Evolutionary conservation across 1,139 yeast genomes (phyloP), one percentile per base, ranked within the genome.

Genomic region (Yamadazyma epiphylla): DNA sequence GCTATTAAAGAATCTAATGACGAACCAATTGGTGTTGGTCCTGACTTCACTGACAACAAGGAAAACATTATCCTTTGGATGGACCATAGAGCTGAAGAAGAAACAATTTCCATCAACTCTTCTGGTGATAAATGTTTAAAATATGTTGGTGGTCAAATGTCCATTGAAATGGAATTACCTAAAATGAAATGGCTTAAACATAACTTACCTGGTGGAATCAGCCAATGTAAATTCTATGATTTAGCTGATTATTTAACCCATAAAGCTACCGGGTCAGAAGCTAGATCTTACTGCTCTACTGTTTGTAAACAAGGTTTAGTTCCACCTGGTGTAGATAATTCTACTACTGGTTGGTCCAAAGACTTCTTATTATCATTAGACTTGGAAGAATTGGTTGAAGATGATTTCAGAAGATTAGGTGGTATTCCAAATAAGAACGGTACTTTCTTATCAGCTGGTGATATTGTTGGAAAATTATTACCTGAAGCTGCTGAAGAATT

Each of bases 101-200:
- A 89, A 55, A 88, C 96, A 13, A 64, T 76, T 39, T 72, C 66
- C 32, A 88, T 91, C 56, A 89, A 89, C 56, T 77, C 81, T 27
- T 82, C 95, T 1, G 74, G 74, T 24, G 94, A 87, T 53, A 77
- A 75, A 48, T 74, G 85, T 39, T 71, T 91, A 49, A 82, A 85
- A 55, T 91, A 87, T 53, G 98, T 91, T 10, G 98, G 98, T 31
- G 98, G 98, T 13, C 84, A 81, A 48, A 89, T 91, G 96, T 87
- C 96, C 28, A 81, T 91, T 50, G 98, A 91, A 60, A 89, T 89
- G 97, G 97, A 91, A 54, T 71, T 91, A 45, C 98, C 98, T 39
- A 91, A 91, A 60, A 89, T 88, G 61, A 84, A 86, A 60, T 91
- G 98, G 98, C 71, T 91, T 51, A 89, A 91, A 58, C 84, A 85